Base-by-base conservation (phyloP, 768 basidiomycete species). In the Kondoa malvinella region DNA sequence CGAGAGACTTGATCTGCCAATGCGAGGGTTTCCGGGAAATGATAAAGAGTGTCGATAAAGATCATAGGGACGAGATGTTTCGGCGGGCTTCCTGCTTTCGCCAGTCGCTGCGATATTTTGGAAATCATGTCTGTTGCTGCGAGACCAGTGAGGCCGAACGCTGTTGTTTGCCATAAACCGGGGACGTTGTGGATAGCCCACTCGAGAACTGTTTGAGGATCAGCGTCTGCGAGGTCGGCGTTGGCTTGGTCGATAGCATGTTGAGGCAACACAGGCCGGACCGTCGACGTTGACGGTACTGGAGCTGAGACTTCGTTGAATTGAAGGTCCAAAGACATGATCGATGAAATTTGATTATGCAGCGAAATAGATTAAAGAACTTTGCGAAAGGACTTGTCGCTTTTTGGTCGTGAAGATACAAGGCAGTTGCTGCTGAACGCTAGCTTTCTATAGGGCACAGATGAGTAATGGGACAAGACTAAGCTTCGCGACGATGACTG, bases 31-130 rank as follows among this genome's bases (percentile, higher is more conserved):
- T 96, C 89, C 2, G 80, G 78, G 57, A 99, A 99, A 79, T 97
- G 95, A 76, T 96, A 91, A 16, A 97, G 81, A 0, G 95, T 97
- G 79, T 99, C 92, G 76, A 96, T 78, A 80, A 99, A 97, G 79
- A 97, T 91, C 25, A 96, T 82, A 0, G 92, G 90, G 4, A 81
- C 78, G 25, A 78, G 73, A 70, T 80, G 79, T 34, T 34, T 33
- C 12, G 30, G 56, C 17, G 65, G 40, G 26, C 21, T 61, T 17
- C 66, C 61, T 17, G 67, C 60, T 34, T 71, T 62, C 8, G 56
- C 73, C 33, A 74, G 56, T 12, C 74, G 74, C 16, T 75, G 70
- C 1, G 86, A 85, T 70, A 92, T 80, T 76, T 88, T 88, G 34
- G 88, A 86, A 66, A 97, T 83, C 89, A 99, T 95, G 76, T 95